A percentile compares a stretch with the other conserved stretches of the same genome.
These are phyloP conservation scores for Torrubiella hemipterigena DNA, from an alignment of 2,329 filamentous ascomycete genomes.

Conservation along the genomic window DNA sequence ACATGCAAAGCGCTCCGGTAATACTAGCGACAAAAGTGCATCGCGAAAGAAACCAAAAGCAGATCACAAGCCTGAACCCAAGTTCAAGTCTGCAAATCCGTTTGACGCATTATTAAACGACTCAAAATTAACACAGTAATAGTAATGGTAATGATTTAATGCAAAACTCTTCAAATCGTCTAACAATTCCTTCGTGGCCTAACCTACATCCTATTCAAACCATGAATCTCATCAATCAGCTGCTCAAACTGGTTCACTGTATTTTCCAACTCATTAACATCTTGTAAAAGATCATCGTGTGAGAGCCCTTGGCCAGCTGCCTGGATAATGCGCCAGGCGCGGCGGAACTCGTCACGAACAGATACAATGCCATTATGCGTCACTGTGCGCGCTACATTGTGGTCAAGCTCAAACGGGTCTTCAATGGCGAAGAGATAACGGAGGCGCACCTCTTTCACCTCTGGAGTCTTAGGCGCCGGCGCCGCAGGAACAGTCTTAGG, in stretches of 20 bases:
- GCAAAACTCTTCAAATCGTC: no score
- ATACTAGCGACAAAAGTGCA: no score
- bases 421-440: conserved; percentile 83
- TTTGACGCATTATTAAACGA: no score
- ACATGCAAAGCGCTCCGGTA: no score
- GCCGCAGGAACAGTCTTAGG: conserved; percentile 1
- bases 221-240: conserved; percentile 23
- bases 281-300: conserved; percentile 39
- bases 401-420: conserved; percentile 78
- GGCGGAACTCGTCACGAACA: conserved; percentile 74
- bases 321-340: conserved; percentile 63
- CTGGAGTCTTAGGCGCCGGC: conserved; percentile 17
- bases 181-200: no score
- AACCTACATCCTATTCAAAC: conserved; percentile 5
- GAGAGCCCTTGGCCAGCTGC: conserved; percentile 28
- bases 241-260: conserved; percentile 12
- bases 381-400: conserved; percentile 82
- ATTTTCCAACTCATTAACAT: conserved; percentile 26
- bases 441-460: conserved; percentile 59
- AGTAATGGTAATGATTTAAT: no score
- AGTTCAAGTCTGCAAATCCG: no score
- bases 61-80: no score
- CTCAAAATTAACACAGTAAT: no score
- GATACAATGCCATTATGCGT: conserved; percentile 70
- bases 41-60: no score